A percentile compares a stretch with the other conserved stretches of the same genome.
Evolutionary conservation across 1,284 basidiomycete genomes (phyloP).

Genomic region (Papiliotrema fonsecae): DNA sequence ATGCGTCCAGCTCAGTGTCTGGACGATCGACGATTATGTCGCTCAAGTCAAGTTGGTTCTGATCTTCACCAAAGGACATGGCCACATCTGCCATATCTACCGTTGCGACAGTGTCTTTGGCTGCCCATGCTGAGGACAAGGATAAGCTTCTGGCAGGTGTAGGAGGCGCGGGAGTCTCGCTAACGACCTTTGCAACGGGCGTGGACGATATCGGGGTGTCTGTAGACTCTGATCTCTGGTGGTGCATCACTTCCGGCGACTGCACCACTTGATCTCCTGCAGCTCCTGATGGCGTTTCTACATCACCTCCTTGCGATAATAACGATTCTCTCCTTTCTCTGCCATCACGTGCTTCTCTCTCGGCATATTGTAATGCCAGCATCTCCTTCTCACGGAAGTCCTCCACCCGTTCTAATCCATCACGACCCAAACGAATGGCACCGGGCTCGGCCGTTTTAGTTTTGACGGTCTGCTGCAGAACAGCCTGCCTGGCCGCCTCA

Average conservation of each 20-base stretch:
- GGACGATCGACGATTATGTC: slow-evolving; percentile 29
- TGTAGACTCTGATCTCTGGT: neutral
- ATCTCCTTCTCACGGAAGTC: slow-evolving; percentile 26
- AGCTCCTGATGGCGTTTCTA: too few species aligned
- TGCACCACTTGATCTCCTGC: neutral
- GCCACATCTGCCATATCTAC: neutral
- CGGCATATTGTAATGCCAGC: slow-evolving; percentile 8
- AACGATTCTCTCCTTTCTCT: slow-evolving; percentile 9
- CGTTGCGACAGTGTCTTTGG: neutral
- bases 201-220: neutral
- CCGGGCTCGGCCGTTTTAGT: slow-evolving; percentile 17
- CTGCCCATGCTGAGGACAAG: slow-evolving; percentile 5
- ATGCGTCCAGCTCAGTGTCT: too few species aligned
- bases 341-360: slow-evolving; percentile 12
- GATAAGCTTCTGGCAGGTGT: neutral
- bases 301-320: slow-evolving; percentile 8
- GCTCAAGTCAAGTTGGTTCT: slow-evolving; percentile 35
- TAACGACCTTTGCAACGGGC: neutral
- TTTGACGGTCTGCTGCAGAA: slow-evolving; percentile 34
- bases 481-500: slow-evolving; percentile 26
- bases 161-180: neutral
- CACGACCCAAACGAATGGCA: slow-evolving; percentile 30
- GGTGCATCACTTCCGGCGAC: neutral
- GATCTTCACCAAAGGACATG: slow-evolving; percentile 15
- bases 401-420: slow-evolving; percentile 37